phyloP scores from a whole-genome alignment of 495 filamentous ascomycete species.

The Aspergillus diversus region DNA sequence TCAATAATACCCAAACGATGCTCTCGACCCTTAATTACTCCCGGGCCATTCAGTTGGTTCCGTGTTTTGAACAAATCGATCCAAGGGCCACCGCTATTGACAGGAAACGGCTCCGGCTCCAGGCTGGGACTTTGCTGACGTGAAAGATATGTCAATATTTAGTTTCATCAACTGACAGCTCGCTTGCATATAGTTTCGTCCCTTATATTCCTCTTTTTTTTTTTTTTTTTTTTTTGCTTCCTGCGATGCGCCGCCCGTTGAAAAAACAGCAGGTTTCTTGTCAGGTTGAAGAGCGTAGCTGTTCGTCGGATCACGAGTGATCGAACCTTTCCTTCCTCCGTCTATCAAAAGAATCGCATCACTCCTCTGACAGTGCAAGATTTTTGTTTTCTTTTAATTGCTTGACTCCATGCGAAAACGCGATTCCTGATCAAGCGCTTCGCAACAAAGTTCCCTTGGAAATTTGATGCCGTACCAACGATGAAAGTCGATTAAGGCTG shows the following conservation, averaged over 20 bases:
- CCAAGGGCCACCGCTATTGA: slow-evolving; percentile 4
- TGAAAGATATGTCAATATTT: slow-evolving; percentile 2
- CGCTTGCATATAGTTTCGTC: no score
- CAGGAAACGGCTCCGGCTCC: no score
- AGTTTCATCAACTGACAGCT: neutral
- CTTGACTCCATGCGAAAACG: no score
- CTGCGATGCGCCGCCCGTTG: neutral
- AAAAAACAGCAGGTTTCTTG: neutral
- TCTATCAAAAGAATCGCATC: no score
- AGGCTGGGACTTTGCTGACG: neutral
- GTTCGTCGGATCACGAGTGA: neutral
- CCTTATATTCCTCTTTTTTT: no score
- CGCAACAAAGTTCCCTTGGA: neutral
- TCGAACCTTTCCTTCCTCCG: neutral
- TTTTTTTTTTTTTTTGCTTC: neutral
- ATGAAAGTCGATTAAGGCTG: neutral
- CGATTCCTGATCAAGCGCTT: neutral
- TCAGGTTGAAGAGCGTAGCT: neutral
- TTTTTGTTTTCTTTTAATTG: no score
- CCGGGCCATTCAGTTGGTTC: slow-evolving; percentile 27
- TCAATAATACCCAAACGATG: slow-evolving; percentile 4
- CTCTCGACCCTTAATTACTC: slow-evolving; percentile 21
- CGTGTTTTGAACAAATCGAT: slow-evolving; percentile 22
- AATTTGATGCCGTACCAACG: neutral
- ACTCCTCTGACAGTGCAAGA: no score